A percentile compares a stretch with the other conserved stretches of the same genome.
Conservation (phyloP, 2,329 filamentous ascomycete genomes). For the Pyrenophora tritici-repentis region DNA sequence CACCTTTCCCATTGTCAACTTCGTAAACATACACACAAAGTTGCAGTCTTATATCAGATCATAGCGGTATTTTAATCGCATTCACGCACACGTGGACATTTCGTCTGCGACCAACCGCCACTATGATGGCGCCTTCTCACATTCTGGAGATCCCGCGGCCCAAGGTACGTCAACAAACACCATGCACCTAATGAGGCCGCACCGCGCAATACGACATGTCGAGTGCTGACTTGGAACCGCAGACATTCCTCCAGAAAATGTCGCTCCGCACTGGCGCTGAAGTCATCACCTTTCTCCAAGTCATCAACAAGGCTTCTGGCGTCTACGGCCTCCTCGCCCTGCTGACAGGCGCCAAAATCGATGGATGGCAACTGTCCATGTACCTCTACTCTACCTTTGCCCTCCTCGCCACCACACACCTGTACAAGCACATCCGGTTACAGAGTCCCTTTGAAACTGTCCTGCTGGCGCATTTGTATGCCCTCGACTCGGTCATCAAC, state of each 20-base stretch:
- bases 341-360: conserved; percentile 83
- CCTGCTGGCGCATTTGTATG: conserved; percentile 81
- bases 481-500: conserved; percentile 81
- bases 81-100: conserved; percentile 1
- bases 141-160: conserved; percentile 47
- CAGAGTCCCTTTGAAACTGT: conserved; percentile 80
- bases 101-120: conserved; percentile 10
- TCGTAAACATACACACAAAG: conserved; percentile 3
- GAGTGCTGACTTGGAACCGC: conserved; percentile 23
- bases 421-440: conserved; percentile 79
- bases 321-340: conserved; percentile 89
- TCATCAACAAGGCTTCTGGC: conserved; percentile 91
- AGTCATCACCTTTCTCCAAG: conserved; percentile 78
- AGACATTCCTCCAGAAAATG: conserved; percentile 87
- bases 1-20: conserved; percentile 8
- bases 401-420: conserved; percentile 68
- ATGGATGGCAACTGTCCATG: conserved; percentile 82
- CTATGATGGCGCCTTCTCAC: conserved; percentile 41
- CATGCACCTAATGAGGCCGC: not conserved
- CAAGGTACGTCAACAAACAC: conserved; percentile 34
- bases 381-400: conserved; percentile 84
- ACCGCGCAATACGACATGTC: not conserved
- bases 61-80: conserved; percentile 14
- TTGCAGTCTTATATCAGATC: conserved; percentile 19
- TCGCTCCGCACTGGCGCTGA: conserved; percentile 85